Percentiles rank a stretch among this genome's conserved stretches.
These are phyloP conservation scores for Pleomassaria siparia DNA, from an alignment of 2,329 filamentous ascomycete genomes.

Conservation along the genomic window DNA sequence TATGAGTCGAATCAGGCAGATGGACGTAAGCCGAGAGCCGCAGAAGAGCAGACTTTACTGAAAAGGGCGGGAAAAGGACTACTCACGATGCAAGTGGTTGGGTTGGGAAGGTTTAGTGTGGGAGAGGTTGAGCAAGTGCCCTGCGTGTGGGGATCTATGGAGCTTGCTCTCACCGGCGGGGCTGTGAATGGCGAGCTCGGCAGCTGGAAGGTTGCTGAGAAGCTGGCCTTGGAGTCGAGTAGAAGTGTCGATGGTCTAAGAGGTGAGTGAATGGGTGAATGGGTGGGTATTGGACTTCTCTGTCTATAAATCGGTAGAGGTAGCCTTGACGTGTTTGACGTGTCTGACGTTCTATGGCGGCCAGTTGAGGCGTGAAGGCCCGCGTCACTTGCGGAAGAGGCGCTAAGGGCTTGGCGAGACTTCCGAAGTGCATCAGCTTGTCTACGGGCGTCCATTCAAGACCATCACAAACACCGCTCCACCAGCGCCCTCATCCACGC, in stretches of 20 bases:
- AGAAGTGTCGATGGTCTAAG: slow-evolving; percentile 1
- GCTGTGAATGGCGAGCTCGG: slow-evolving; percentile 1
- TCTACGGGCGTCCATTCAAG: slow-evolving; percentile 17
- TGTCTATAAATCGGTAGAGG: neutral
- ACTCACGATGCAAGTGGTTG: slow-evolving; percentile 3
- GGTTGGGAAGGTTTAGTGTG: neutral
- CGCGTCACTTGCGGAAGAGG: slow-evolving; percentile 10
- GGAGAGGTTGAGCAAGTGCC: neutral
- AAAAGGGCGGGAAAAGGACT: neutral
- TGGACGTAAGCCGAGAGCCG: neutral
- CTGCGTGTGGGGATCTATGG: neutral
- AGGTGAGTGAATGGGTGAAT: neutral
- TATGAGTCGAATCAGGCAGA: slow-evolving; percentile 15
- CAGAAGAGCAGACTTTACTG: neutral
- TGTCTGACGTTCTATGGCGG: slow-evolving; percentile 36
- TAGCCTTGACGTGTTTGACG: slow-evolving; percentile 38
- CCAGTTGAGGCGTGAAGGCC: slow-evolving; percentile 25
- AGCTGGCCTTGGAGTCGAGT: neutral
- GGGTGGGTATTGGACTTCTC: too few species aligned
- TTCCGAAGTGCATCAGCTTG: slow-evolving; percentile 24
- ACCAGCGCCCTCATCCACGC: slow-evolving; percentile 9
- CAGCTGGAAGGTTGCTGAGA: neutral
- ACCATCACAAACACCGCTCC: slow-evolving; percentile 35
- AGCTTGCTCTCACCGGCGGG: slow-evolving; percentile 11
- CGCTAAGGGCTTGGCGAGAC: slow-evolving; percentile 18